These are phyloP conservation scores for Ogataea degrootiae DNA, from an alignment of 805 yeast genomes.

Conservation along the genomic window DNA sequence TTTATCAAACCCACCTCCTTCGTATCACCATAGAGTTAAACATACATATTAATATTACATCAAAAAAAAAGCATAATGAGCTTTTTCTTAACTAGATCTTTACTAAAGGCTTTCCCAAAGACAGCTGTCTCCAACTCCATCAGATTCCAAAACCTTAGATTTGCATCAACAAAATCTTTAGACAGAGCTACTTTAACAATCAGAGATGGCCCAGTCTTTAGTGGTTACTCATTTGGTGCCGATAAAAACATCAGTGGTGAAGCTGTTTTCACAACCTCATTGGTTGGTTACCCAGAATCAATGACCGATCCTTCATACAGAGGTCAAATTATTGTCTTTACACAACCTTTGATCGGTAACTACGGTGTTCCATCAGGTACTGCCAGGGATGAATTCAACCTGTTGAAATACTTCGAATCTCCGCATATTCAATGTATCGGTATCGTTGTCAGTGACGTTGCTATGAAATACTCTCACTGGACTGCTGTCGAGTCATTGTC, in stretches of 20 bases:
- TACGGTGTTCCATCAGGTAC: constrained; percentile 93
- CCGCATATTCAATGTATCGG: constrained; percentile 93
- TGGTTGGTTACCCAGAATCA: constrained; percentile 98
- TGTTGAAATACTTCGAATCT: constrained; percentile 87
- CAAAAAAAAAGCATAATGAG: not conserved
- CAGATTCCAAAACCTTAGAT: constrained; percentile 15
- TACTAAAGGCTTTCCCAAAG: constrained; percentile 2
- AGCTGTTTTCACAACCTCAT: constrained; percentile 95
- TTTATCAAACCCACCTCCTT: not conserved
- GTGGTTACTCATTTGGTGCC: constrained; percentile 95
- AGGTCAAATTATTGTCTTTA: constrained; percentile 95
- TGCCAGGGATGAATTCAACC: constrained; percentile 75
- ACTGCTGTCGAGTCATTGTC: constrained; percentile 95
- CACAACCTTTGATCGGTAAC: constrained; percentile 96
- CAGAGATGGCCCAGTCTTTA: constrained; percentile 88
- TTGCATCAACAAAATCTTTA: constrained; percentile 32
- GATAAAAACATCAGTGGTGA: constrained; percentile 91
- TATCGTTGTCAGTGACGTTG: constrained; percentile 92
- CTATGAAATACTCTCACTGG: constrained; percentile 97
- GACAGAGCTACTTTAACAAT: constrained; percentile 88
- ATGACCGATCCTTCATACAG: constrained; percentile 98
- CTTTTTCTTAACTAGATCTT: constrained; percentile 1
- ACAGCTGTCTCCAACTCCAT: not conserved
- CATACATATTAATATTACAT: not conserved
- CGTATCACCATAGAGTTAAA: constrained; percentile 7